Evolutionary conservation across 1,139 yeast genomes (phyloP), one percentile per base, ranked within the genome.

Genomic region (Lodderomyces oxycetoniae): DNA sequence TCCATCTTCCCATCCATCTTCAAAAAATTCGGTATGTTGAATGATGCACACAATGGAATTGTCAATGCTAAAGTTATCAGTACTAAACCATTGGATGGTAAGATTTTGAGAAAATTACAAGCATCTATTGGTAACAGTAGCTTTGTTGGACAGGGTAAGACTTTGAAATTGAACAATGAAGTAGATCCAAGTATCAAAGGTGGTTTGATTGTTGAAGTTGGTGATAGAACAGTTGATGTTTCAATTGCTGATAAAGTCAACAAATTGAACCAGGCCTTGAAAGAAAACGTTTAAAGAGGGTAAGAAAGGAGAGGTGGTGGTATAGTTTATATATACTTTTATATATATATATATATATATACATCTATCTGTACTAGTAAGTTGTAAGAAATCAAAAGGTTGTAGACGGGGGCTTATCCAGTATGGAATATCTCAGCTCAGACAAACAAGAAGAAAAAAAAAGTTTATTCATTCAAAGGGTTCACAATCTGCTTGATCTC

Each of bases 141-240:
- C 47, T 82, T 81, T 55, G 95, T 89, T 43, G 95, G 95, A 48
- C 67, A 72, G 40, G 91, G 87, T 53, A 84, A 89, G 73, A 79
- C 91, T 52, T 77, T 91, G 63, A 82, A 82, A 71, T 71, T 93
- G 52, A 67, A 78, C 50, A 91, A 88, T 74, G 73, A 71, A 47
- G 83, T 91, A 46, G 78, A 86, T 71, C 87, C 95, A 46, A 95
- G 85, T 46, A 85, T 91, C 56, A 75, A 86, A 59, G 98, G 99
- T 57, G 99, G 98, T 54, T 77, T 91, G 61, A 70, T 93, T 50
- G 96, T 91, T 42, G 96, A 89, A 66, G 89, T 91, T 53, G 96
- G 93, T 58, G 98, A 91, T 72, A 86, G 83, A 65, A 89, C 97
- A 45, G 95, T 88, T 52, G 99, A 91, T 65, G 77, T 91, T 62